Evolutionary conservation across 2,329 filamentous ascomycete species (phyloP).

Genomic region (Pestalotiopsis sp.): DNA sequence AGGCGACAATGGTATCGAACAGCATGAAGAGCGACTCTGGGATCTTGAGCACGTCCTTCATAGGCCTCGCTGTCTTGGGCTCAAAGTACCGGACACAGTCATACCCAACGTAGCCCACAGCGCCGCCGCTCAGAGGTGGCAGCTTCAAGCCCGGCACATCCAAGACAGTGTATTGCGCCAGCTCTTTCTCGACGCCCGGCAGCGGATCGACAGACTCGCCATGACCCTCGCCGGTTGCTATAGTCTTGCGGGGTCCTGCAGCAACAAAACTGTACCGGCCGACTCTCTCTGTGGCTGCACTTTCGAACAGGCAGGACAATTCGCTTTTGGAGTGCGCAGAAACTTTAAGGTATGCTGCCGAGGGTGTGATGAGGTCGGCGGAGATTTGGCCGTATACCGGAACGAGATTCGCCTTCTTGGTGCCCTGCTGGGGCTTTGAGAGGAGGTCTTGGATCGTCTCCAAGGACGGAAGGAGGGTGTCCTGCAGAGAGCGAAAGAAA

Average conservation of each 20-base stretch:
- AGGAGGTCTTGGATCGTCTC: slow-evolving; percentile 48
- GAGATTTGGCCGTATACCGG: slow-evolving; percentile 83
- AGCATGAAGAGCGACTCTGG: slow-evolving; percentile 97
- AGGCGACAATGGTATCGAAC: slow-evolving; percentile 90
- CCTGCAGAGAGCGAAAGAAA: slow-evolving; percentile 26
- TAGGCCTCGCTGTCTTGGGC: slow-evolving; percentile 86
- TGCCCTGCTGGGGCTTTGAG: slow-evolving; percentile 33
- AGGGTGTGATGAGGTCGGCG: slow-evolving; percentile 91
- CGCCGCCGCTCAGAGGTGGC: slow-evolving; percentile 86
- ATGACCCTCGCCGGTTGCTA: slow-evolving; percentile 87
- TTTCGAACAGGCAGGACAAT: slow-evolving; percentile 94
- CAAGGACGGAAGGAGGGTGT: slow-evolving; percentile 45
- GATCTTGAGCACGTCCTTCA: slow-evolving; percentile 86
- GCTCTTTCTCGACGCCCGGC: slow-evolving; percentile 77
- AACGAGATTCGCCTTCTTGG: slow-evolving; percentile 67
- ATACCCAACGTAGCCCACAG: slow-evolving; percentile 95
- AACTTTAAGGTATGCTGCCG: slow-evolving; percentile 92
- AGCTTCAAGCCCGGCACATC: slow-evolving; percentile 80
- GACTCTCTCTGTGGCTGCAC: slow-evolving; percentile 89
- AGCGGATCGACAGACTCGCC: slow-evolving; percentile 84
- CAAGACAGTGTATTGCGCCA: slow-evolving; percentile 77
- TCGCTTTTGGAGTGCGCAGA: slow-evolving; percentile 73
- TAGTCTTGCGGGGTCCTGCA: slow-evolving; percentile 74
- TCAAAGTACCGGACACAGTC: slow-evolving; percentile 98
- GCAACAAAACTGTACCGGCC: slow-evolving; percentile 96